Base-by-base conservation (phyloP, 1,139 yeast genomes). In the Debaryomycetaceae sp. region DNA sequence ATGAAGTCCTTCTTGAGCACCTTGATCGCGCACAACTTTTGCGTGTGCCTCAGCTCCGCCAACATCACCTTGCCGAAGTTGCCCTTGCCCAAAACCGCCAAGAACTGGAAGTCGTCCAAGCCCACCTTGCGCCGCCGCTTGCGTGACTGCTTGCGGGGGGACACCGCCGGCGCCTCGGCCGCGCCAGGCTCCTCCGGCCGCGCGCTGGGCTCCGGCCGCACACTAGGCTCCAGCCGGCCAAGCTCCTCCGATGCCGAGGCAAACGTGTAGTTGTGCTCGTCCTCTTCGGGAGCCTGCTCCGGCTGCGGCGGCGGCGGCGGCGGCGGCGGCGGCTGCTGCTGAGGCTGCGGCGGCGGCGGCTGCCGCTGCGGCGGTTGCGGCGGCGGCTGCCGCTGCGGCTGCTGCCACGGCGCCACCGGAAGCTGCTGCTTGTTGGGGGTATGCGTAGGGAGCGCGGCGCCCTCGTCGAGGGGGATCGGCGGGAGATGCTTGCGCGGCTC, bases 1-100 rank as follows among this genome's bases (percentile, higher is more conserved):
- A 91, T 88, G 50, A 85, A 86, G 49, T 89, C 96, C 59, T 91
- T 91, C 70, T 91, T 91, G 56, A 91, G 71, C 16, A 91, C 96
- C 59, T 91, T 91, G 36, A 91, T 89, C 16, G 98, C 98, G 63
- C 95, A 91, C 35, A 91, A 61, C 37, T 77, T 75, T 35, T 73
- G 75, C 2, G 84, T 72, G 40, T 80, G 85, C 49, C 91, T 79
- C 13, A 95, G 83, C 61, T 88, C 95, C 2, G 96, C 97, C 44
- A 91, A 71, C 89, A 91, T 85, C 36, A 91, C 97, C 53, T 91
- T 91, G 61, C 98, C 98, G 55, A 91, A 91, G 55, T 91, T 91
- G 60, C 97, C 98, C 53, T 88, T 89, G 51, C 98, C 98, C 43
- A 91, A 70, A 6, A 91, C 98, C 8, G 96, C 94, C 49, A 91